A percentile compares a stretch with the other conserved stretches of the same genome.
phyloP scores from a whole-genome alignment of 768 basidiomycete species.

The Myochromella boudieri region DNA sequence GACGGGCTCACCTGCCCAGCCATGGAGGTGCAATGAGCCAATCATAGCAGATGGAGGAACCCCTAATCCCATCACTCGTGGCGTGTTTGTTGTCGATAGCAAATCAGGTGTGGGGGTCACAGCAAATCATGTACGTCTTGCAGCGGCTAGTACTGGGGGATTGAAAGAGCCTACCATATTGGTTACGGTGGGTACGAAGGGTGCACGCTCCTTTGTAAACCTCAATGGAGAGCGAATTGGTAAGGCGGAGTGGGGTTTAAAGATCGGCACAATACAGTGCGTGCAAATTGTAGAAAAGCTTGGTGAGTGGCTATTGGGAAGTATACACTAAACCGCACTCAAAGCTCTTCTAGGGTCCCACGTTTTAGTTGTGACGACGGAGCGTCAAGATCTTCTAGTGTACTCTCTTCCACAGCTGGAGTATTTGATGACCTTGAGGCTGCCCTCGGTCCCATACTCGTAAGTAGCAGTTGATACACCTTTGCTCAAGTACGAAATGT shows the following conservation, averaged over 20 bases:
- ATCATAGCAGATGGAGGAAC: constrained; percentile 36
- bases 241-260: constrained; percentile 63
- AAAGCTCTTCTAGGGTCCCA: constrained; percentile 37
- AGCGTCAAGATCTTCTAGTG: constrained; percentile 44
- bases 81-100: constrained; percentile 54
- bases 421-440: constrained; percentile 44
- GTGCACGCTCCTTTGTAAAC: constrained; percentile 54
- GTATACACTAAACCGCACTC: neutral
- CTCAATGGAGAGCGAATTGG: constrained; percentile 66
- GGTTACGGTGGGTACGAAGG: constrained; percentile 55
- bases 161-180: constrained; percentile 31
- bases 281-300: constrained; percentile 60
- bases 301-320: constrained; percentile 46
- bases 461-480: constrained; percentile 24
- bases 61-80: constrained; percentile 43
- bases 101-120: constrained; percentile 46
- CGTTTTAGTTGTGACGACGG: constrained; percentile 58
- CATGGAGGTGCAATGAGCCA: constrained; percentile 37
- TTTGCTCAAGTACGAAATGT: neutral
- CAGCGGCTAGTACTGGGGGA: constrained; percentile 30
- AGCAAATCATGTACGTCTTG: constrained; percentile 45
- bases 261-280: constrained; percentile 47
- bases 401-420: constrained; percentile 70
- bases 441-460: constrained; percentile 33
- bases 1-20: constrained; percentile 27